These are phyloP conservation scores for Coemansia sp. DNA, from an alignment of 192 early-diverging fungal genomes.

Conservation along the genomic window DNA sequence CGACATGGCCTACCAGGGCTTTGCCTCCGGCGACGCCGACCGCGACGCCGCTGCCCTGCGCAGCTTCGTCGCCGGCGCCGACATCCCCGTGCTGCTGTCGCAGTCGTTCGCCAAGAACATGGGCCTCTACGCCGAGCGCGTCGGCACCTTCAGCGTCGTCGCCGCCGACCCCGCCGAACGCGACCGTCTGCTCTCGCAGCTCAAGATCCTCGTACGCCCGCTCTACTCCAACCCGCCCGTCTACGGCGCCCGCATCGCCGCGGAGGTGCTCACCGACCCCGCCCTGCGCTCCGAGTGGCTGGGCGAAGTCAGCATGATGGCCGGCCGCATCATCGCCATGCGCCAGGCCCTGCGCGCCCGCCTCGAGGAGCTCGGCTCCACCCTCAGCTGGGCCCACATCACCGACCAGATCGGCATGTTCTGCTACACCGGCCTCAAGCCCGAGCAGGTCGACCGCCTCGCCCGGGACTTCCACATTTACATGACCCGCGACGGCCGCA, in stretches of 20 bases:
- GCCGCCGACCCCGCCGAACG: constrained; percentile 68
- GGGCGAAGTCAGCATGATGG: constrained; percentile 92
- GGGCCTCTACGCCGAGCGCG: constrained; percentile 98
- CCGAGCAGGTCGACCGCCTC: constrained; percentile 84
- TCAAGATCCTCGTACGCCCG: constrained; percentile 95
- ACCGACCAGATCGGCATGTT: constrained; percentile 99
- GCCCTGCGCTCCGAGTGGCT: constrained; percentile 84
- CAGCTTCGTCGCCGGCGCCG: constrained; percentile 80
- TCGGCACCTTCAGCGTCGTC: constrained; percentile 87
- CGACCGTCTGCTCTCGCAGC: constrained; percentile 82
- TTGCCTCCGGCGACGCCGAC: constrained; percentile 88
- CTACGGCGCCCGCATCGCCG: constrained; percentile 90
- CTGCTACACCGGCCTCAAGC: constrained; percentile 89
- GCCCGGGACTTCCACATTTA: constrained; percentile 86
- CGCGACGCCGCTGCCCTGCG: constrained; percentile 93
- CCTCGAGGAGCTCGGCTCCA: constrained; percentile 80
- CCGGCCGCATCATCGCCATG: constrained; percentile 96
- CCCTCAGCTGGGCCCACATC: constrained; percentile 85
- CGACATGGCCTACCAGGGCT: constrained; percentile 99
- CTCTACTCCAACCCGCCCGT: constrained; percentile 99
- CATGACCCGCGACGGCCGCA: constrained; percentile 91
- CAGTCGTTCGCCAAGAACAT: constrained; percentile 99
- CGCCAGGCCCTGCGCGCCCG: constrained; percentile 69
- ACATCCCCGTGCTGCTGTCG: constrained; percentile 70
- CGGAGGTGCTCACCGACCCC: constrained; percentile 74